Conservation (phyloP, 2,329 filamentous ascomycete genomes). For the Penicillium sp. region DNA sequence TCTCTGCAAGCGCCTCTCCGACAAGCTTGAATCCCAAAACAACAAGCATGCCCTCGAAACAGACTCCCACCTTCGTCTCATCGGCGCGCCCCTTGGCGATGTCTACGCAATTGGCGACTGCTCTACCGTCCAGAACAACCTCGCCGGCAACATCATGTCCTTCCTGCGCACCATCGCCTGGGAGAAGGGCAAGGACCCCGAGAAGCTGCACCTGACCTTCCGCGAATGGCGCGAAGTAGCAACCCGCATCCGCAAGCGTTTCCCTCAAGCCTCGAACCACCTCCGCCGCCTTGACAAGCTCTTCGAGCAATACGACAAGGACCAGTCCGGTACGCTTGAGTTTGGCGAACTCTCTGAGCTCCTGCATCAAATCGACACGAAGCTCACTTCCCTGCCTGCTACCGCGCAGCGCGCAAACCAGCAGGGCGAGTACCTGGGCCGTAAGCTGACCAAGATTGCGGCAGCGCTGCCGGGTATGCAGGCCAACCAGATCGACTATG, state of each 20-base stretch:
- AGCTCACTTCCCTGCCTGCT: constrained; percentile 89
- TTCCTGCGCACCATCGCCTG: constrained; percentile 78
- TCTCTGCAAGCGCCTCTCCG: too few species aligned
- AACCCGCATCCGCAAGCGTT: too few species aligned
- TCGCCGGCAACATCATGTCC: too few species aligned
- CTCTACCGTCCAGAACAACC: constrained; percentile 85
- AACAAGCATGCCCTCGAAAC: constrained; percentile 91
- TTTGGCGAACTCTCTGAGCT: too few species aligned
- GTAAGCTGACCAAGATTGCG: constrained; percentile 91
- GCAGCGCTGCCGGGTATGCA: too few species aligned
- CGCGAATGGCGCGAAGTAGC: too few species aligned
- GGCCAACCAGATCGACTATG: too few species aligned
- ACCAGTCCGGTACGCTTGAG: too few species aligned
- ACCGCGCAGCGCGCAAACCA: too few species aligned
- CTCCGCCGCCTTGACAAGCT: constrained; percentile 85
- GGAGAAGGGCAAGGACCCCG: constrained; percentile 88
- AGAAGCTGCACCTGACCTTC: too few species aligned
- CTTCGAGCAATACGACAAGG: constrained; percentile 82
- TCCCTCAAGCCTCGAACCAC: constrained; percentile 76
- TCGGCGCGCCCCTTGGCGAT: constrained; percentile 77
- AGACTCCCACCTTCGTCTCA: too few species aligned
- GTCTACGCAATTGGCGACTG: constrained; percentile 97
- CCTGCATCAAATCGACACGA: constrained; percentile 82
- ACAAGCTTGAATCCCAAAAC: too few species aligned
- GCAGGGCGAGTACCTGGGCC: constrained; percentile 83